These are phyloP conservation scores for Bonnemaisonia californica DNA, from an alignment of 31 red algal genomes.

Conservation along the genomic window DNA sequence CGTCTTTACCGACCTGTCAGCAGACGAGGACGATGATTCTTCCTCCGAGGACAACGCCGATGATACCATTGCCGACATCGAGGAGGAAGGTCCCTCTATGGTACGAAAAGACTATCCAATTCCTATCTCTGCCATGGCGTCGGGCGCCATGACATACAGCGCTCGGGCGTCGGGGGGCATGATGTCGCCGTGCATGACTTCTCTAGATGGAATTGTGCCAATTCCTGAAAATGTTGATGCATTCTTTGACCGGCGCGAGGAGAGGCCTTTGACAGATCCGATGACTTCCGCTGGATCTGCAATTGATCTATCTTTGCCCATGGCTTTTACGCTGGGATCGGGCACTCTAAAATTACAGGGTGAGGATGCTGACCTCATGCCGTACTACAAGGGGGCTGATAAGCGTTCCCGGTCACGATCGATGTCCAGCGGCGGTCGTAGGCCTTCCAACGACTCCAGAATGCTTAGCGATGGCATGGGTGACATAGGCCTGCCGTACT, in stretches of 20 bases:
- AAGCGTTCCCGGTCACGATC: constrained; percentile 7
- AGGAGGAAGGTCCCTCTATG: neutral
- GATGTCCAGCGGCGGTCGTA: constrained; percentile 7
- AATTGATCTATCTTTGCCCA: constrained; percentile 15
- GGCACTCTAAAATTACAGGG: constrained; percentile 8
- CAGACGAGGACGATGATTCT: neutral
- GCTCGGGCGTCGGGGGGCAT: too few species aligned
- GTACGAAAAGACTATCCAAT: neutral
- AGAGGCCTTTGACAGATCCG: neutral
- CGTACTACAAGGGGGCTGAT: neutral
- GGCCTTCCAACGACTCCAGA: neutral
- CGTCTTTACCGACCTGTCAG: neutral
- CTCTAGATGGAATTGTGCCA: neutral
- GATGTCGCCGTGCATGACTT: too few species aligned
- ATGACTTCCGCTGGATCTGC: neutral
- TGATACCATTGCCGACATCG: neutral
- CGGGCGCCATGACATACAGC: too few species aligned
- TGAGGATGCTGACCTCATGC: constrained; percentile 20
- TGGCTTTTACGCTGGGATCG: constrained; percentile 9
- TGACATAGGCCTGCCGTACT: constrained; percentile 24
- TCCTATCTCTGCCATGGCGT: neutral
- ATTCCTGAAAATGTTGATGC: neutral
- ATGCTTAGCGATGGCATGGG: neutral
- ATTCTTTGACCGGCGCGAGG: neutral
- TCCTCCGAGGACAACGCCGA: neutral